Base-by-base conservation (phyloP, 2,329 filamentous ascomycete genomes). In the Metarhizium anisopliae region DNA sequence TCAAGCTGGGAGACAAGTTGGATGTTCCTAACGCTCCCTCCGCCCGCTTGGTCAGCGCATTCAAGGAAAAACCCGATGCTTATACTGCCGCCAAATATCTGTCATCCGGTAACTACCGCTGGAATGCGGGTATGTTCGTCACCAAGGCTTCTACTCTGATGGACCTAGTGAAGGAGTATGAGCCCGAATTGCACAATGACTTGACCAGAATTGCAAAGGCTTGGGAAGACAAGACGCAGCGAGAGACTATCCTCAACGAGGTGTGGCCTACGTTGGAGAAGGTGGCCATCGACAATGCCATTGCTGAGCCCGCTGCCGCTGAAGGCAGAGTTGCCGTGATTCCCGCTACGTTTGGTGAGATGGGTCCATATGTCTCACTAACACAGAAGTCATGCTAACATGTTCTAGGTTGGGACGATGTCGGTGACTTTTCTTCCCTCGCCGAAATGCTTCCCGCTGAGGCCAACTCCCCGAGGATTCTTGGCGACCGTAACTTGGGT, bases 121-220 rank as follows among this genome's bases (percentile, higher is more conserved):
- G 63, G 63, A 64, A 64, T 51, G 63, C 63, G 2, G 63, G 63
- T 51, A 64, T 64, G 63, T 64, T 64, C 50, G 63, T 64, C 51
- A 63, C 62, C 54, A 62, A 62, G 53, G 63, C 63, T 13, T 61
- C 61, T n/a, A 59, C 62, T 40, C 55, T 64, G 16, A 64, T 64
- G 63, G 61, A 60, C 35, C 57, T 64, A 18, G 57, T 64, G 43
- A 59, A 61, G 40, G 62, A 64, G 55, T 59, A 63, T 51, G 59
- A 60, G 53, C 63, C 62, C n/a, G 57, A 60, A 29, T 54, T 64
- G 20, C 56, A 63, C 49, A 57, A 55, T 16, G 59, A 60, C 30
- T 50, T 64, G 45, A 61, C 55, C 51, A 58, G 59, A 50, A 63
- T 64, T 1, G 61, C 63, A 30, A 57, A 60, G 11, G 61, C 59